Evolutionary conservation across 306 rosid species (phyloP).

Genomic region (Casuarina equisetifolia): DNA sequence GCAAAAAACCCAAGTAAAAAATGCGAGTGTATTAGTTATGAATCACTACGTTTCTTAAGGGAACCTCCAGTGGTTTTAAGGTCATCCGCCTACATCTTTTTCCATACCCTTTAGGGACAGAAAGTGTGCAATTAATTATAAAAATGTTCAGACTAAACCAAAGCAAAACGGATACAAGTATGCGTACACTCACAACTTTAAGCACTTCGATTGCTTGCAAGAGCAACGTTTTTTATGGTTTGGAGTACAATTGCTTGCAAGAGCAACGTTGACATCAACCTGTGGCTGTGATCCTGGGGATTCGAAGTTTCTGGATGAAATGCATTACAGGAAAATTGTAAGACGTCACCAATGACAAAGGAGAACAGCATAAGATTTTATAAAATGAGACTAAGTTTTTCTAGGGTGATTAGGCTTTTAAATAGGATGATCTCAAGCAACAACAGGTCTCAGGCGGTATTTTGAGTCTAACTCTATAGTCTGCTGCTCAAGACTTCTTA

Average conservation of each 20-base stretch:
- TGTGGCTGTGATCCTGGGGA: slow-evolving; percentile 80
- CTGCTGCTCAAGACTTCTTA: too few relatives aligned
- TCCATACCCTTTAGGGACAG: neutral
- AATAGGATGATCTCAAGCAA: neutral
- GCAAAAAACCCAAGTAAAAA: neutral
- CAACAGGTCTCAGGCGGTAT: neutral
- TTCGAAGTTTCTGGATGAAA: slow-evolving; percentile 73
- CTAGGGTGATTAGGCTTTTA: neutral
- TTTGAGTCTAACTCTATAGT: too few relatives aligned
- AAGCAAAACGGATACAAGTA: neutral
- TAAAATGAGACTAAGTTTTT: slow-evolving; percentile 46
- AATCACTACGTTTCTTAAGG: neutral
- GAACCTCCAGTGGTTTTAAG: neutral
- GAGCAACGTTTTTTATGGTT: slow-evolving; percentile 94
- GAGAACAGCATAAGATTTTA: neutral
- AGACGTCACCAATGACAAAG: slow-evolving; percentile 9
- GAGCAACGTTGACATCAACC: slow-evolving; percentile 43
- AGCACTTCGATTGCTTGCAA: slow-evolving; percentile 91
- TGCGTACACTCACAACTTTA: slow-evolving; percentile 71
- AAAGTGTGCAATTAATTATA: neutral
- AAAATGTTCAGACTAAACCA: neutral
- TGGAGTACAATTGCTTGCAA: slow-evolving; percentile 69
- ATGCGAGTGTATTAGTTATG: neutral
- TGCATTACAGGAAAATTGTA: neutral
- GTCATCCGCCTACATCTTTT: neutral